Percentiles rank a stretch among this genome's conserved stretches.
These are phyloP conservation scores for Prunus padus DNA, from an alignment of 306 rosid species.

Conservation along the genomic window DNA sequence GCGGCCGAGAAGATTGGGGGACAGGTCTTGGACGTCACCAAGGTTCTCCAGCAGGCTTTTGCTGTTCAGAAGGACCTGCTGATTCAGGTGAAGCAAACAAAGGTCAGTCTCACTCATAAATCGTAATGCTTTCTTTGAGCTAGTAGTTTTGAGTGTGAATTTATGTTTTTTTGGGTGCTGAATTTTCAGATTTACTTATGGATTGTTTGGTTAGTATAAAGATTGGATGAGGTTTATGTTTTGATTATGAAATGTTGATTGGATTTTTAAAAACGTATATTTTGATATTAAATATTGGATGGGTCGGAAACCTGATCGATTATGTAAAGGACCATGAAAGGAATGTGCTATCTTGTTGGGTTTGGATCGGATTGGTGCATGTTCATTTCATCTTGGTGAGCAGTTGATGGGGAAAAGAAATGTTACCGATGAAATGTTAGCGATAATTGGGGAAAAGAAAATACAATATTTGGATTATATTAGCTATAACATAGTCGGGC, in stretches of 20 bases:
- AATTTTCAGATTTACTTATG: background rate
- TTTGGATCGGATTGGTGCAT: background rate
- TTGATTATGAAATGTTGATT: background rate
- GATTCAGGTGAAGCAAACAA: conserved; percentile 56
- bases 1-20: conserved; percentile 91
- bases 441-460: background rate
- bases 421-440: background rate
- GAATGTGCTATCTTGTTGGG: background rate
- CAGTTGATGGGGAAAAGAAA: background rate
- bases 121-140: background rate
- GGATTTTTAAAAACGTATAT: background rate
- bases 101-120: conserved; percentile 43
- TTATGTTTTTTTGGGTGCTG: background rate
- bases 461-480: background rate
- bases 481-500: no score
- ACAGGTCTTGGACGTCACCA: conserved; percentile 56
- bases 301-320: background rate
- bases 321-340: background rate
- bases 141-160: background rate
- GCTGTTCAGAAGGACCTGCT: conserved; percentile 66
- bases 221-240: background rate
- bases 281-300: background rate
- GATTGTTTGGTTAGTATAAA: background rate
- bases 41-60: conserved; percentile 63
- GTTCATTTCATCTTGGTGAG: background rate